Evolutionary conservation across 108 stramenopile species (phyloP).

Genomic region (Hondaea fermentalgiana): DNA sequence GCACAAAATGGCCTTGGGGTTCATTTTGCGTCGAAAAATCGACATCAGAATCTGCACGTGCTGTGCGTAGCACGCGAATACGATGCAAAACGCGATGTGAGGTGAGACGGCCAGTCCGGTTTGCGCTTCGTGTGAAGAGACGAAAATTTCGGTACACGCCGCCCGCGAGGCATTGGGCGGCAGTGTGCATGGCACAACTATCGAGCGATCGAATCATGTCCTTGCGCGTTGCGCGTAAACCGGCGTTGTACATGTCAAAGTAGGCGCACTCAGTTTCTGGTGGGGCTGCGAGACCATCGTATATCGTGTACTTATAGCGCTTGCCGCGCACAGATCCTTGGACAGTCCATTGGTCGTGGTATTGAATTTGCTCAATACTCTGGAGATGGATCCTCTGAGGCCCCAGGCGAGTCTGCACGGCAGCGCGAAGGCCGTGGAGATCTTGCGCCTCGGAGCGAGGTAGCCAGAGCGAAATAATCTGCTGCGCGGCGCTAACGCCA

Average conservation of each 20-base stretch:
- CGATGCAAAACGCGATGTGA: constrained; percentile 29
- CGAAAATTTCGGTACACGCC: constrained; percentile 85
- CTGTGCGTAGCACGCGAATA: neutral
- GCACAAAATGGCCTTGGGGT: constrained; percentile 37
- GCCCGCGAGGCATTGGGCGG: constrained; percentile 64
- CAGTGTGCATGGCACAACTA: constrained; percentile 60
- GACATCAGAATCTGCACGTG: neutral
- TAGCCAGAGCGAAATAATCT: constrained; percentile 70
- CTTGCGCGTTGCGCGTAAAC: constrained; percentile 77
- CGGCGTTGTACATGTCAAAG: constrained; percentile 55
- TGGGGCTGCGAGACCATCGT: constrained; percentile 69
- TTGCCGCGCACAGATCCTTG: neutral
- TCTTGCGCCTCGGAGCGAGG: constrained; percentile 13
- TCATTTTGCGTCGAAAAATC: neutral
- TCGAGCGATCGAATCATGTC: constrained; percentile 68
- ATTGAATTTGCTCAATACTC: constrained; percentile 13
- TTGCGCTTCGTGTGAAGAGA: neutral
- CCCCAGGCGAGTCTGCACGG: neutral
- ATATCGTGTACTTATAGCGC: neutral
- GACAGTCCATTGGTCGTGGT: neutral
- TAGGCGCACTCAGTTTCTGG: constrained; percentile 52
- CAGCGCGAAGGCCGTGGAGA: constrained; percentile 45
- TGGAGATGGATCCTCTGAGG: neutral
- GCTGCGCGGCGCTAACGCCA: constrained; percentile 84
- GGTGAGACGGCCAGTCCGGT: constrained; percentile 75